Percentiles rank a stretch among this genome's conserved stretches.
phyloP scores from a whole-genome alignment of 73 alveolate genomes.

The Urostyla sp. region DNA sequence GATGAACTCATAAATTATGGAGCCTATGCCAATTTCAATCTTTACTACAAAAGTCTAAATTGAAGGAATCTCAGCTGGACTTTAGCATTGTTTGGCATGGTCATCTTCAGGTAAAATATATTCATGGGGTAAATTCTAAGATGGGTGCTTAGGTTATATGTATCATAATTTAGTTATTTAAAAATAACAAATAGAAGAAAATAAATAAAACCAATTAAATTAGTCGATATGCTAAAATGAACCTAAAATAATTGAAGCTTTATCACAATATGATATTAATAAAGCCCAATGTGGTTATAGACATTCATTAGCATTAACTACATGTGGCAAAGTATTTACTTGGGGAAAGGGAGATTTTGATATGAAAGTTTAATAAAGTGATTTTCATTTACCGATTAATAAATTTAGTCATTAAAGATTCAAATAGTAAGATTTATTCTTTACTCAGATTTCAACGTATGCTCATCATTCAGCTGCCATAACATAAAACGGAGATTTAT shows the following conservation, averaged over 20 bases:
- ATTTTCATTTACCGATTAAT: slow-evolving; percentile 48
- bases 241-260: slow-evolving; percentile 56
- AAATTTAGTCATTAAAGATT: slow-evolving; percentile 55
- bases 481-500: slow-evolving; percentile 57
- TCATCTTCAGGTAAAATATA: slow-evolving; percentile 72
- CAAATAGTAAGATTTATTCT: slow-evolving; percentile 55
- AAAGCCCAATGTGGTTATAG: slow-evolving; percentile 49
- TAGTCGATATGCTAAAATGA: slow-evolving; percentile 15
- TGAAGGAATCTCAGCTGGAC: slow-evolving; percentile 79
- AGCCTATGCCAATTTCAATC: too few species aligned
- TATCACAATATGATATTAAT: slow-evolving; percentile 46
- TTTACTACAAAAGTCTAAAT: slow-evolving; percentile 36
- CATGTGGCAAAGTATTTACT: slow-evolving; percentile 64
- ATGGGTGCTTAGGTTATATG: slow-evolving; percentile 71
- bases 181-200: too few species aligned
- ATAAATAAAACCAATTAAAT: background rate
- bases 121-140: slow-evolving; percentile 80
- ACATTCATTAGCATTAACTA: slow-evolving; percentile 61
- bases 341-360: slow-evolving; percentile 76
- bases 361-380: slow-evolving; percentile 12
- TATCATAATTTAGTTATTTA: too few species aligned
- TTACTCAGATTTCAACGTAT: slow-evolving; percentile 35
- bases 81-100: slow-evolving; percentile 79
- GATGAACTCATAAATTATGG: too few species aligned
- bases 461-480: slow-evolving; percentile 60